Conservation (phyloP, 75 land plant species). For the Cupressus sempervirens region DNA sequence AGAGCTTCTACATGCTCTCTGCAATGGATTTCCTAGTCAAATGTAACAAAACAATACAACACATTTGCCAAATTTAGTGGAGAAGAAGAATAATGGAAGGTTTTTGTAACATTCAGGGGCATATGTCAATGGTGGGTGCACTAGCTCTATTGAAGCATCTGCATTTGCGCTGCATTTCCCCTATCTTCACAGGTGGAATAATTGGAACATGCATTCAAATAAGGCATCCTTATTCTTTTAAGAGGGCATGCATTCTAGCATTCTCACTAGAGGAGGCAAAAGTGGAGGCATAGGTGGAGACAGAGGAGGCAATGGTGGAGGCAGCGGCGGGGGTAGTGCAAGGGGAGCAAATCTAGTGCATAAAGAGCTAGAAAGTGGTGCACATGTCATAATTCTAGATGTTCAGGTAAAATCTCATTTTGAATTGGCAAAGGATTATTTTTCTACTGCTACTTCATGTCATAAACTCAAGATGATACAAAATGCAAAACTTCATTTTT, state of each 20-base stretch:
- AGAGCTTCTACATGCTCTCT: not conserved
- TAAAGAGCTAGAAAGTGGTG: constrained; percentile 19
- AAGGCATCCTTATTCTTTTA: not conserved
- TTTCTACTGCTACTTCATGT: not conserved
- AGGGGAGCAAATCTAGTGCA: constrained; percentile 11
- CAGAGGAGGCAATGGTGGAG: constrained; percentile 21
- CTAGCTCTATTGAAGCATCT: not conserved
- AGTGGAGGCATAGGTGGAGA: constrained; percentile 11
- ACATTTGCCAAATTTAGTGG: not conserved
- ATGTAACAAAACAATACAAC: not conserved
- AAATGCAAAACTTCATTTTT: not conserved
- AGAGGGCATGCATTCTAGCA: not conserved
- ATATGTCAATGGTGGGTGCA: not conserved
- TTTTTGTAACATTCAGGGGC: not conserved
- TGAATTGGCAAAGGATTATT: not conserved
- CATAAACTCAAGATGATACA: not conserved
- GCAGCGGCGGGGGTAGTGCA: constrained; percentile 34
- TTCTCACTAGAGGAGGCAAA: not conserved
- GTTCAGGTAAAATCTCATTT: constrained; percentile 52
- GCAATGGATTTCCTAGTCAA: not conserved
- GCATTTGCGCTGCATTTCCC: too few species aligned
- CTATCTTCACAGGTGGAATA: too few species aligned
- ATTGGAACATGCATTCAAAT: not conserved
- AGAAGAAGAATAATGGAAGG: not conserved
- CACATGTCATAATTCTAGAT: constrained; percentile 74